These are phyloP conservation scores for Fusarium anthophilum DNA, from an alignment of 2,329 filamentous ascomycete genomes.

Conservation along the genomic window DNA sequence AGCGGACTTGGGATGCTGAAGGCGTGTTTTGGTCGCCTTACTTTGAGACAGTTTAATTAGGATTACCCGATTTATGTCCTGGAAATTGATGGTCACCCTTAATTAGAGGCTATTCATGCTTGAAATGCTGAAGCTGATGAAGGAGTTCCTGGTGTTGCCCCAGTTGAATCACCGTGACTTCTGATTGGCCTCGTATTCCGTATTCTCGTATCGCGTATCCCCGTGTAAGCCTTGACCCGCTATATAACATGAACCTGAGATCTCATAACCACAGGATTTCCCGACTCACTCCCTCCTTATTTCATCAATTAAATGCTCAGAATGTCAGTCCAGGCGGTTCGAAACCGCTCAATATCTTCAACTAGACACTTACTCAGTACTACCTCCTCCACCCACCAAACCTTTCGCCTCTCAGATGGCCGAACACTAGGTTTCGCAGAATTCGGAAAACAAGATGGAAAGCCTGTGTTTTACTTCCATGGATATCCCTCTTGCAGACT, in stretches of 20 bases:
- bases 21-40: conserved; percentile 43
- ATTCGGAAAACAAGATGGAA: conserved; percentile 46
- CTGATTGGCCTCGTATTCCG: conserved; percentile 25
- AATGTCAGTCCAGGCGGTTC: neutral
- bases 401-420: conserved; percentile 51
- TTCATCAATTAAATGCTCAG: neutral
- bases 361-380: neutral
- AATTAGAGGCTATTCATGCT: neutral
- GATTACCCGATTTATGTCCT: fast-evolving
- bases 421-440: conserved; percentile 53
- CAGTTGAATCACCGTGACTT: neutral
- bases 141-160: neutral
- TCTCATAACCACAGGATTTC: neutral
- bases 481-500: conserved; percentile 54
- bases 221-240: neutral
- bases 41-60: neutral
- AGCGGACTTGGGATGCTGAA: conserved; percentile 38
- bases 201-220: conserved; percentile 14
- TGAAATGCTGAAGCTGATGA: neutral
- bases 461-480: conserved; percentile 53
- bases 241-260: neutral
- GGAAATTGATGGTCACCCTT: fast-evolving
- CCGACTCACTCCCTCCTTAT: neutral
- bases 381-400: conserved; percentile 30
- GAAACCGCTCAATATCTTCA: neutral